phyloP scores from a whole-genome alignment of 768 basidiomycete species.

The Xanthoconium stramineum region DNA sequence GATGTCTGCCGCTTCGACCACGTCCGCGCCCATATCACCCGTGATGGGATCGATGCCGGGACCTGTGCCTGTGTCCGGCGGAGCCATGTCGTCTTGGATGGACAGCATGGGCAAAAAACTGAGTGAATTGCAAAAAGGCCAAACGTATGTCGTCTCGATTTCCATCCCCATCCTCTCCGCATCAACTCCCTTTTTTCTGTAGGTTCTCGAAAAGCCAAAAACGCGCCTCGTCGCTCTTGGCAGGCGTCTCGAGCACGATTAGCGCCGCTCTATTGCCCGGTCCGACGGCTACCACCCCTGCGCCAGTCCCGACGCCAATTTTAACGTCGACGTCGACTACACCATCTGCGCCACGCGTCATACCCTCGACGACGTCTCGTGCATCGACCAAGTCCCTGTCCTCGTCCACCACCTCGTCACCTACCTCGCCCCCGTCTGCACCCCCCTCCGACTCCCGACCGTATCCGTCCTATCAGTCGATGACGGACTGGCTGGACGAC shows the following conservation, averaged over 20 bases:
- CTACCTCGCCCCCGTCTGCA: constrained; percentile 4
- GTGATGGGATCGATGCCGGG: not conserved
- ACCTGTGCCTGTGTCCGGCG: constrained; percentile 28
- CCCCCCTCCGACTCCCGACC: not conserved
- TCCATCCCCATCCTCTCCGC: not conserved
- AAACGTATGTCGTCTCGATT: constrained; percentile 46
- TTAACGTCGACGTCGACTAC: not conserved
- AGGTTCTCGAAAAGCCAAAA: constrained; percentile 70
- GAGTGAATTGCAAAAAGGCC: constrained; percentile 51
- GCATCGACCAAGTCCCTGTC: not conserved
- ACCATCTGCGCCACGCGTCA: too few species aligned
- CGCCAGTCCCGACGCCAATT: not conserved
- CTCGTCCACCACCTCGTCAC: too few species aligned
- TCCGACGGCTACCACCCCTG: constrained; percentile 31
- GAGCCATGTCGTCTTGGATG: constrained; percentile 44
- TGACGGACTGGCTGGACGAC: constrained; percentile 33
- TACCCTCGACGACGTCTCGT: too few species aligned
- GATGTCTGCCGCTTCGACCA: not conserved
- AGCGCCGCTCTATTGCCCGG: constrained; percentile 45
- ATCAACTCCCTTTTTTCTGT: not conserved
- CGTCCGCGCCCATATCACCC: not conserved
- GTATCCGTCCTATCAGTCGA: constrained; percentile 15
- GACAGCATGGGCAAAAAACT: constrained; percentile 60
- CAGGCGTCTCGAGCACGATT: constrained; percentile 60
- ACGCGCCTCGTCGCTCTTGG: constrained; percentile 62